phyloP scores from a whole-genome alignment of 352 stramenopile species.

The Pythium coloratum region DNA sequence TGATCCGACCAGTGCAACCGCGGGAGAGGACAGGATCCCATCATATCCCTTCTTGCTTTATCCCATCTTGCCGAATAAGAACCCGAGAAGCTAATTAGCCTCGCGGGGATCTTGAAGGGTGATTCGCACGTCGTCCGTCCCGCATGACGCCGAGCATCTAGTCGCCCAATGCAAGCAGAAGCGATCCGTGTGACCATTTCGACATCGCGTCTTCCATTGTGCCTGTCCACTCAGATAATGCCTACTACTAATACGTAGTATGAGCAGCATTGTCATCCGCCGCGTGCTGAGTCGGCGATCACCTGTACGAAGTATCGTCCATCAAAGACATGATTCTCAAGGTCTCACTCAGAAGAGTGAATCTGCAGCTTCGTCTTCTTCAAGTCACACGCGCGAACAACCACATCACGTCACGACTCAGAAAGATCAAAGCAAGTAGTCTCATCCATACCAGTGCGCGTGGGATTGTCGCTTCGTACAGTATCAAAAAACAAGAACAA shows the following conservation, averaged over 20 bases:
- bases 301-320: too few relatives aligned
- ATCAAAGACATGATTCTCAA: too few relatives aligned
- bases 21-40: background rate
- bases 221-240: background rate
- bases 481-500: conserved; percentile 8
- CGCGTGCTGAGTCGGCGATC: too few relatives aligned
- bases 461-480: conserved; percentile 6
- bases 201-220: background rate
- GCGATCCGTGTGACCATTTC: background rate
- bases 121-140: too few relatives aligned
- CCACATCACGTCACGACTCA: background rate
- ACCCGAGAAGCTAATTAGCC: background rate
- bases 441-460: background rate
- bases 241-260: background rate
- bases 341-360: background rate
- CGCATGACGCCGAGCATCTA: background rate
- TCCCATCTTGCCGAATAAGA: too few relatives aligned
- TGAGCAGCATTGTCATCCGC: background rate
- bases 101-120: background rate
- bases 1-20: background rate
- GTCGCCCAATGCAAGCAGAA: background rate
- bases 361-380: background rate
- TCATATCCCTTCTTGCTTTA: too few relatives aligned
- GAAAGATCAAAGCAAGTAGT: background rate
- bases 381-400: background rate